These are phyloP conservation scores for Zoysia japonica DNA, from an alignment of 176 grass and related monocot species.

Conservation along the genomic window DNA sequence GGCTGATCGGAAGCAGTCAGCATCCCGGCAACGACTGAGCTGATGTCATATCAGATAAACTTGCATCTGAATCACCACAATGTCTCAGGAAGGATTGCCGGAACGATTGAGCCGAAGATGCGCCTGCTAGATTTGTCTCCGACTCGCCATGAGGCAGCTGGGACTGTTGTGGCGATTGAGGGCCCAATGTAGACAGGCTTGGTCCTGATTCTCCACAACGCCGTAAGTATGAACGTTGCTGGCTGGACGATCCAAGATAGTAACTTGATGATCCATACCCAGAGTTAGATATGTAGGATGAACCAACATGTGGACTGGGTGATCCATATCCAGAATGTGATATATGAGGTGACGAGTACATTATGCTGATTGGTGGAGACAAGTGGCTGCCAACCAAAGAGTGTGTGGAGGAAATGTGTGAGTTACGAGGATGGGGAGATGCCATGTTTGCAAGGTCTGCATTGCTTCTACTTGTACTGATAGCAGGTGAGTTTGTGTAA, in stretches of 20 bases:
- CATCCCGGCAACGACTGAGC: conserved; percentile 76
- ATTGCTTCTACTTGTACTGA: conserved; percentile 68
- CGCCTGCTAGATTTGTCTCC: conserved; percentile 30
- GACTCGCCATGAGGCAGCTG: conserved; percentile 51
- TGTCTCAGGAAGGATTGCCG: conserved; percentile 74
- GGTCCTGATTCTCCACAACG: conserved; percentile 56
- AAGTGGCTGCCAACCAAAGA: conserved; percentile 54
- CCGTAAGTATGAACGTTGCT: conserved; percentile 54
- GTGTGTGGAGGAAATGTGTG: conserved; percentile 56
- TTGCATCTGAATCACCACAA: conserved; percentile 60
- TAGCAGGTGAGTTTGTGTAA: conserved; percentile 43
- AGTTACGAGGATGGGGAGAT: conserved; percentile 48
- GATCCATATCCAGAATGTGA: conserved; percentile 47
- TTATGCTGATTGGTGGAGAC: conserved; percentile 63
- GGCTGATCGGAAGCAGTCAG: conserved; percentile 36
- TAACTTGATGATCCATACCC: conserved; percentile 58
- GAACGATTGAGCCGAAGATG: conserved; percentile 60
- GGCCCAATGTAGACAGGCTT: conserved; percentile 60
- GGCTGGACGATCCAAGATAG: conserved; percentile 65
- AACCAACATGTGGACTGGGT: conserved; percentile 47
- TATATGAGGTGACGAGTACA: conserved; percentile 46
- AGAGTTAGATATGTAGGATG: conserved; percentile 54
- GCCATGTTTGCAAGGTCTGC: conserved; percentile 61
- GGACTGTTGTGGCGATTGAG: conserved; percentile 42
- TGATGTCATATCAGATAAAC: conserved; percentile 69